These are phyloP conservation scores for Eleusine indica DNA, from an alignment of 176 grass and related monocot genomes.

Conservation along the genomic window DNA sequence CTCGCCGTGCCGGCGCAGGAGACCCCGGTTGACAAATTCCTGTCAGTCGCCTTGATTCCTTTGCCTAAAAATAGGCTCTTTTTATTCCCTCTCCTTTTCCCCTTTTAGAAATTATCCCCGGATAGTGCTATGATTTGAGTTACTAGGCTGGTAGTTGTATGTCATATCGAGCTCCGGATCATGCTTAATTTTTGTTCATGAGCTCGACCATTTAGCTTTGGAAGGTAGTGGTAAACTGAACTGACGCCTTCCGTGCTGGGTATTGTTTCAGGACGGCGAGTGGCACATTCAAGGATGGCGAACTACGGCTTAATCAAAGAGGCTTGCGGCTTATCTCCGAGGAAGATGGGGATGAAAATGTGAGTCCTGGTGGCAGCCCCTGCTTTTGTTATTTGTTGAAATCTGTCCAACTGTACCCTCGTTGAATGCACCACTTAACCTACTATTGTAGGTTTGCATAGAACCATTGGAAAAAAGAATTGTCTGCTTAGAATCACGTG, in stretches of 20 bases:
- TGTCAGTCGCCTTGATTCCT: constrained; percentile 46
- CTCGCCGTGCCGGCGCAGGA: constrained; percentile 79
- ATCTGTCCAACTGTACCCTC: neutral
- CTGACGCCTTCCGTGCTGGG: neutral
- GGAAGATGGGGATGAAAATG: constrained; percentile 54
- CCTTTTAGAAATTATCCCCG: neutral
- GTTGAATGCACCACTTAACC: neutral
- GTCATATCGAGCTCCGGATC: neutral
- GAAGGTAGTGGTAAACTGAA: neutral
- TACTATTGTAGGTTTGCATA: neutral
- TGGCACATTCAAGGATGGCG: constrained; percentile 92
- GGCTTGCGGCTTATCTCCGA: constrained; percentile 67
- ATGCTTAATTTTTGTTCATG: neutral
- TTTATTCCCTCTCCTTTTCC: neutral
- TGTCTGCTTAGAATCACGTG: neutral
- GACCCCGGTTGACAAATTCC: constrained; percentile 70
- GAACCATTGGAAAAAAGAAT: neutral
- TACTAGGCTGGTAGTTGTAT: neutral
- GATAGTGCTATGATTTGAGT: neutral
- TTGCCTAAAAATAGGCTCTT: neutral
- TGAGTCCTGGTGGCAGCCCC: constrained; percentile 28
- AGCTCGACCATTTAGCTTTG: constrained; percentile 3
- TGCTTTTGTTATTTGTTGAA: neutral
- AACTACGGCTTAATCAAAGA: constrained; percentile 81
- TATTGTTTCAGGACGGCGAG: constrained; percentile 78